Base-by-base conservation (phyloP, 129 eudicot genomes). In the Apium graveolens region DNA sequence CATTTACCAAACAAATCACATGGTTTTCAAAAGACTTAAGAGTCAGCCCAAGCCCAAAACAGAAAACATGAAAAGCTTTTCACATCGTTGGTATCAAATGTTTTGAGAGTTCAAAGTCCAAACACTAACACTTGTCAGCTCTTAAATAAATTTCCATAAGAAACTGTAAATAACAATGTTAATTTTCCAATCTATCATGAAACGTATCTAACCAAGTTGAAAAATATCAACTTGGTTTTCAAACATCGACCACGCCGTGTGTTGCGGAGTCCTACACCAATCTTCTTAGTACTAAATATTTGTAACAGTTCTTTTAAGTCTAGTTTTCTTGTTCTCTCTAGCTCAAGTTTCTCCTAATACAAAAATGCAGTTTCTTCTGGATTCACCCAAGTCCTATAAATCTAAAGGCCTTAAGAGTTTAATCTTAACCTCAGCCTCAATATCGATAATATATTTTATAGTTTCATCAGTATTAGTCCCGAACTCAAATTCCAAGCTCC, bases 391-490 rank as follows among this genome's bases (percentile, higher is more conserved):
- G 78, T 72, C 80, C 31, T 88, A 81, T 26, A 68, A 78, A 60
- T 60, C 11, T 26, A 60, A 60, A n/a, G 32, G 68, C 42, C 76
- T 85, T 5, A 78, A 74, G 57, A 83, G 74, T 81, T 66, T 89
- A 69, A 32, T 87, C 42, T 57, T 82, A 53, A 35, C 83, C 48
- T 83, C 90, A 6, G 80, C 74, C n/a, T 81, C 85, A 20, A n/a
- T 87, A 9, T 78, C 80, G 41, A 66, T 86, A 4, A 78, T 79
- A 24, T 89, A 82, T 31, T 78, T 85, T 26, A 29, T 83, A 17
- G 24, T 85, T 5, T 81, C 91, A 11, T 44, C 84, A 39, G 70
- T 86, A 29, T 77, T 88, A n/a, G 32, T 80, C 27, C 89, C 88
- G 0, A 72, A 38, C 62, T 44, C 85, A 4, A 72, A 43, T 53